Base-by-base conservation (phyloP, 208 protist species). In the Acanthamoeba culbertsoni region DNA sequence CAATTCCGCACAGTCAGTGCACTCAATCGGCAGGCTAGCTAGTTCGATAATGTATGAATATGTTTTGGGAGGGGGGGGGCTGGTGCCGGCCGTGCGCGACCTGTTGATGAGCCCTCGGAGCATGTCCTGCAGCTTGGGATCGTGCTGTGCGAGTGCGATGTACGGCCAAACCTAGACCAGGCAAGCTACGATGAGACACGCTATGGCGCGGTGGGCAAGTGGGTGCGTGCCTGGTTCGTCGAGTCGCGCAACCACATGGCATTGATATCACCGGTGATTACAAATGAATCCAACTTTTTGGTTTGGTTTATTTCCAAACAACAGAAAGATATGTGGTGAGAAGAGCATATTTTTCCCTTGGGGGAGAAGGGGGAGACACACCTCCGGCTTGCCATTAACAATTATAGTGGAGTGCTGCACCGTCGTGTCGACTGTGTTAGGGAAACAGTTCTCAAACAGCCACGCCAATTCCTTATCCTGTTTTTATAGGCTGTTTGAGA, bases 381-480 rank as follows among this genome's bases (percentile, higher is more conserved):
- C n/a, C n/a, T n/a, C n/a, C n/a, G n/a, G n/a, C n/a, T n/a, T n/a
- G n/a, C n/a, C n/a, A n/a, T n/a, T n/a, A n/a, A n/a, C n/a, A n/a
- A n/a, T n/a, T n/a, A 48, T 73, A 35, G 37, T 84, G 48, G 46
- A 93, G 37, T 65, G n/a, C n/a, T n/a, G 40, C 33, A 95, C 91
- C 6, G 94, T 95, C 10, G 94, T 96, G 94, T 95, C 95, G 35
- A 96, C 86, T 12, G 95, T 94, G 63, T 96, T 96, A 31, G 95
- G 95, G 8, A 95, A 45, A 26, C 88, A 94, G 68, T 96, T 95
- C 5, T 55, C 33, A 59, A 96, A 96, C 16, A 96, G 94, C 40
- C 28, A 48, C 14, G 93, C 91, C n/a, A 96, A 73, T 28, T 94
- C 88, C 33, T 35, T 59, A 35, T 89, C 79, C 31, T n/a, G n/a